Conservation (phyloP, 805 yeast genomes). For the Monosporozyma servazzii region DNA sequence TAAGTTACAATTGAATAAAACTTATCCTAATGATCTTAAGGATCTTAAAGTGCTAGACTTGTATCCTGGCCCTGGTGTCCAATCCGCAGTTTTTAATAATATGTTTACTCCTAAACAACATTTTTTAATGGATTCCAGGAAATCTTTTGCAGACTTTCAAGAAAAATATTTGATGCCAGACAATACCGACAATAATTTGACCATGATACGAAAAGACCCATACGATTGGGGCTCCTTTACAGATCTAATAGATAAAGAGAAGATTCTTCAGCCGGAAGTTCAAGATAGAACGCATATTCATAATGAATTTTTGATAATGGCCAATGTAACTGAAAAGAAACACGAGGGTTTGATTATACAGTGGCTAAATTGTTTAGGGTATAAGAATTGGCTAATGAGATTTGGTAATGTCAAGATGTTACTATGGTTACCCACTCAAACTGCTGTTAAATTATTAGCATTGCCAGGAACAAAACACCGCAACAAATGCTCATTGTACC, state of each 20-base stretch:
- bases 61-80: conserved; percentile 50
- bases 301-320: conserved; percentile 47
- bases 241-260: conserved; percentile 38
- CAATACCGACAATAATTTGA: neutral
- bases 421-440: conserved; percentile 51
- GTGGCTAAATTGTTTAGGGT: conserved; percentile 59
- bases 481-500: conserved; percentile 52
- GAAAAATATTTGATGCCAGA: neutral
- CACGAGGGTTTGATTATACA: conserved; percentile 69
- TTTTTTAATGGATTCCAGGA: conserved; percentile 48
- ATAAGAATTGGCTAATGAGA: conserved; percentile 64
- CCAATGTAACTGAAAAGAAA: conserved; percentile 42
- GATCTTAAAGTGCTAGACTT: conserved; percentile 47
- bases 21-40: conserved; percentile 25
- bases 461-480: conserved; percentile 43
- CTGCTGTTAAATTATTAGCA: conserved; percentile 56
- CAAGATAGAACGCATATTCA: conserved; percentile 37
- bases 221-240: conserved; percentile 58
- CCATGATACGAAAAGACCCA: conserved; percentile 36
- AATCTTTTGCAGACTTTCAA: conserved; percentile 18
- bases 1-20: conserved; percentile 35
- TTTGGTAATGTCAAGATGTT: conserved; percentile 71
- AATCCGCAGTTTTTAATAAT: conserved; percentile 54
- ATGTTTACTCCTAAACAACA: conserved; percentile 55
- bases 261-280: conserved; percentile 33